Conservation (phyloP, 1,139 yeast species). For the Zygoascus meyerae region DNA sequence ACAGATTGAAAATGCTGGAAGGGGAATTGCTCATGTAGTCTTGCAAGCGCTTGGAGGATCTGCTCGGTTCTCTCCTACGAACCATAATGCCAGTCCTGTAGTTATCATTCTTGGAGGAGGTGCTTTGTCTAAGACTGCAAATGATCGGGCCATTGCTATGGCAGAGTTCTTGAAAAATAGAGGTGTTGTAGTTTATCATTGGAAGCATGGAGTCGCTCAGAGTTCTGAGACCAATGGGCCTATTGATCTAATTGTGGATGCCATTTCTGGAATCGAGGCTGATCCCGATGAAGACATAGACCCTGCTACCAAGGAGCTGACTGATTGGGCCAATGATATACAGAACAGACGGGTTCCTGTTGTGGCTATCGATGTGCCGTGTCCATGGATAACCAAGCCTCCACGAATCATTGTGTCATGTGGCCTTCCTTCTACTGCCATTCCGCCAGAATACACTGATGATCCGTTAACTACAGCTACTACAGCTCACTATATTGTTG, state of each 20-base stretch:
- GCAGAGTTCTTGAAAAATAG: constrained; percentile 77
- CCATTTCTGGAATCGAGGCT: constrained; percentile 10
- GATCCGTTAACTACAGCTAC: constrained; percentile 1
- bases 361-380: constrained; percentile 10
- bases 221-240: constrained; percentile 1
- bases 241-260: constrained; percentile 9
- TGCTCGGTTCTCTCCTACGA: constrained; percentile 50
- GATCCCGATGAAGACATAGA: constrained; percentile 11
- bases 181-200: constrained; percentile 7
- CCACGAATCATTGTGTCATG: constrained; percentile 9
- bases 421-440: constrained; percentile 10
- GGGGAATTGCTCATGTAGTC: constrained; percentile 57
- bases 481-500: constrained; percentile 6
- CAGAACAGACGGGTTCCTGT: constrained; percentile 9
- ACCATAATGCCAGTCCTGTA: constrained; percentile 75
- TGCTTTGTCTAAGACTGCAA: constrained; percentile 7
- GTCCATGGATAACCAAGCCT: constrained; percentile 9
- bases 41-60: constrained; percentile 64
- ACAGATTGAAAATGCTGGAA: constrained; percentile 66
- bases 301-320: constrained; percentile 6
- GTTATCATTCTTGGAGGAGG: constrained; percentile 62
- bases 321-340: constrained; percentile 9
- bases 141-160: constrained; percentile 64
- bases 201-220: constrained; percentile 5
- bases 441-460: constrained; percentile 8